Evolutionary conservation across 257 asterid genomes (phyloP).

Genomic region (Ajuga chamaepitys): DNA sequence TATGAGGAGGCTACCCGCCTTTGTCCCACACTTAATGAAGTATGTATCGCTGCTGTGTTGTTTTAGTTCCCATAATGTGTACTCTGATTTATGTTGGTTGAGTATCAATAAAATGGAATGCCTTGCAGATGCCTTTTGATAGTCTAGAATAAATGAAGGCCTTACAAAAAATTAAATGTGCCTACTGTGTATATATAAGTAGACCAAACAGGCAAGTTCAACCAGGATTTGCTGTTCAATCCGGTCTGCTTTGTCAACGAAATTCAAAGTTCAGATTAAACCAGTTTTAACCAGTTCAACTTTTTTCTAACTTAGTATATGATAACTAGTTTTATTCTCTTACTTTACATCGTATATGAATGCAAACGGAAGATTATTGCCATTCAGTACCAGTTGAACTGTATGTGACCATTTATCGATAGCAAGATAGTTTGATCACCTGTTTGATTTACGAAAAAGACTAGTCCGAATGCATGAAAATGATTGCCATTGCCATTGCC

Average conservation of each 20-base stretch:
- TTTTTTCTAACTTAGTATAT: not conserved
- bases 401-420: not conserved
- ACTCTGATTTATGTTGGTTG: conserved; percentile 11
- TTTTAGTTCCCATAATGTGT: not conserved
- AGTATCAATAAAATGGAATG: conserved; percentile 12
- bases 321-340: not conserved
- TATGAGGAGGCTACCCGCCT: conserved; percentile 95
- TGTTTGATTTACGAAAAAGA: not conserved
- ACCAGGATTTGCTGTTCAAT: not conserved
- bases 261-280: not conserved
- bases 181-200: not conserved
- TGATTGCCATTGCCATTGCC: conserved; percentile 1
- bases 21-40: conserved; percentile 95
- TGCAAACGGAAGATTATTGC: not conserved
- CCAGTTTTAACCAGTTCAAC: not conserved
- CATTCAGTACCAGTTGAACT: not conserved
- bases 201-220: not conserved
- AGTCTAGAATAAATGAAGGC: not conserved
- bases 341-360: not conserved
- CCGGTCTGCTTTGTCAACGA: not conserved
- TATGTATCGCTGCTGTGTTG: conserved; percentile 32
- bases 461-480: not conserved
- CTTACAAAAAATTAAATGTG: not conserved
- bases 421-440: not conserved
- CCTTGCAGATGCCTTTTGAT: conserved; percentile 11